Conservation (phyloP, 192 early-diverging fungal species). For the Mortierella hygrophila region DNA sequence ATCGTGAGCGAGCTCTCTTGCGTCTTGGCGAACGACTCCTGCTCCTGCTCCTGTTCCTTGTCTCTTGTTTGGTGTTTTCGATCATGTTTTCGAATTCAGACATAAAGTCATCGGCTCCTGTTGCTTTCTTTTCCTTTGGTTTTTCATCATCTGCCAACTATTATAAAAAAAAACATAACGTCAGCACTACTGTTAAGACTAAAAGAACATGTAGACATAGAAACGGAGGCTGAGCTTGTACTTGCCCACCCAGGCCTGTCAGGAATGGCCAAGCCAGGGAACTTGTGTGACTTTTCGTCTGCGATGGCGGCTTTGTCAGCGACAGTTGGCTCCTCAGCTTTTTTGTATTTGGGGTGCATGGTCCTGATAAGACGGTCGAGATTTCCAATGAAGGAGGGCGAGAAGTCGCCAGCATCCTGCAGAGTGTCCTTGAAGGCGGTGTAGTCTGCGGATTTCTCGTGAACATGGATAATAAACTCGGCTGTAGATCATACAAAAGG, state of each 20-base stretch:
- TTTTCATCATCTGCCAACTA: conserved; percentile 19
- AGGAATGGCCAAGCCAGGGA: conserved; percentile 83
- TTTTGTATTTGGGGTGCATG: conserved; percentile 76
- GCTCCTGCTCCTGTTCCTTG: conserved; percentile 51
- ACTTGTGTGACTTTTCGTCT: conserved; percentile 72
- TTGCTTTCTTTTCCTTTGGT: conserved; percentile 29
- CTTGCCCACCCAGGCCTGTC: conserved; percentile 65
- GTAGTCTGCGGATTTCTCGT: conserved; percentile 75
- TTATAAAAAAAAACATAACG: not conserved
- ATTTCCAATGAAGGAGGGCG: conserved; percentile 83
- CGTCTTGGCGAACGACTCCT: conserved; percentile 31
- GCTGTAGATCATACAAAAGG: conserved; percentile 51
- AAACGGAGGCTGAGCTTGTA: not conserved
- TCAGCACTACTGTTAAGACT: not conserved
- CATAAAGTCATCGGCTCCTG: conserved; percentile 66
- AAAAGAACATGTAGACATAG: not conserved
- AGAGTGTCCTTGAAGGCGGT: conserved; percentile 74
- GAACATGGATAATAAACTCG: conserved; percentile 93
- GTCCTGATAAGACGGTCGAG: conserved; percentile 91
- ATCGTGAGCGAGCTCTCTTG: conserved; percentile 48
- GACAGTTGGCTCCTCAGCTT: conserved; percentile 15
- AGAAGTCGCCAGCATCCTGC: conserved; percentile 85
- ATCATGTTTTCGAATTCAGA: conserved; percentile 71
- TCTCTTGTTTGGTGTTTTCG: conserved; percentile 49
- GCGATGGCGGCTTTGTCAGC: conserved; percentile 42